Base-by-base conservation (phyloP, 805 yeast genomes). In the Starmerella stigmatis region DNA sequence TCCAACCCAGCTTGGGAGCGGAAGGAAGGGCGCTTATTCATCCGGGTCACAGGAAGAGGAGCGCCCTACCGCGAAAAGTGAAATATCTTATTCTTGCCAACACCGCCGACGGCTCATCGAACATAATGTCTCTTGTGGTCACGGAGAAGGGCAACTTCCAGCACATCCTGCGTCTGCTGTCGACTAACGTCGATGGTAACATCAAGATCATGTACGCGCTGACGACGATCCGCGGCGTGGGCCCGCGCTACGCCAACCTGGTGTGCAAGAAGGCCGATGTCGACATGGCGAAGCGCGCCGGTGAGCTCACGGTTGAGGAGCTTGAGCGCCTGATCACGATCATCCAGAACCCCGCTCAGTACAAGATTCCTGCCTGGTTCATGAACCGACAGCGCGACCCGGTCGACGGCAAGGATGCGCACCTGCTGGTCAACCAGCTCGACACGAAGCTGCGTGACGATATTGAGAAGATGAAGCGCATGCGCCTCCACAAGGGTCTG, bases 151-250 rank as follows among this genome's bases (percentile, higher is more conserved):
- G 94, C 73, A 84, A 92, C 73, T 92, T 94, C 94, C 98, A 94
- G 79, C 99, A 92, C 94, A 92, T 92, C 78, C 84, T 92, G 78
- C 98, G 94, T 89, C 85, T 92, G 79, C 86, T 92, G 76, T 92
- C 94, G 86, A 92, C 99, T 77, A 92, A 92, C 88, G 96, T 92
- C 72, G 99, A 92, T 75, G 99, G 99, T 83, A 88, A 94, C 86
- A 89, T 89, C 81, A 92, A 92, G 82, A 81, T 92, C 74, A 94
- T 92, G 92, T 94, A 88, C 85, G 99, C 99, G 72, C 79, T 92
- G 77, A 88, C 98, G 80, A 83, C 88, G 76, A 94, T 92, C 72
- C 85, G 96, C 79, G 99, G 99, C 88, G 97, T 92, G 67, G 98
- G 98, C 79, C 94, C 97, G 76, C 92, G 99, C 79, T 94, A 89